phyloP scores from a whole-genome alignment of 1,284 basidiomycete species.

The Melampsora larici-populina region DNA sequence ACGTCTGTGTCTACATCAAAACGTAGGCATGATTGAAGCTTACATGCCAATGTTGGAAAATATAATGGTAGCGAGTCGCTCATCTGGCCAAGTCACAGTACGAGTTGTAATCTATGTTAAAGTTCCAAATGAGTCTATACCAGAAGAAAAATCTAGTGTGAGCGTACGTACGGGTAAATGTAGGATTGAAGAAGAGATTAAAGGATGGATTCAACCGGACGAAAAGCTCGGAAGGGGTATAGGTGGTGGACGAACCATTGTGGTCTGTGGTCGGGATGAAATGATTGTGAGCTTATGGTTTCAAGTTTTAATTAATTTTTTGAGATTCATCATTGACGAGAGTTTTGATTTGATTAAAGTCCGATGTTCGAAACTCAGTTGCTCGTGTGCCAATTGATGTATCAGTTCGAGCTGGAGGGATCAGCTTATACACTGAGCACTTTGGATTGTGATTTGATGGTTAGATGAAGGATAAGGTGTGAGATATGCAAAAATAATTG shows the following conservation, averaged over 20 bases:
- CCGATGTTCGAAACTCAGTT: neutral
- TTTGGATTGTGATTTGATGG: neutral
- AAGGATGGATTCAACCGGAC: neutral
- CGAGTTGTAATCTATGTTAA: neutral
- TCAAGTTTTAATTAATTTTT: neutral
- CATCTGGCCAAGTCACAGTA: neutral
- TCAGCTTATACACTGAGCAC: neutral
- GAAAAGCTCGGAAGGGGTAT: neutral
- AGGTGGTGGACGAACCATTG: neutral
- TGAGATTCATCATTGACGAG: neutral
- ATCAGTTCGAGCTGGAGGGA: neutral
- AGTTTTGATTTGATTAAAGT: neutral
- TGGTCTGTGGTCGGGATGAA: conserved; percentile 7
- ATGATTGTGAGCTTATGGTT: conserved; percentile 6
- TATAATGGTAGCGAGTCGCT: neutral
- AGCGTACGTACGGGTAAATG: neutral
- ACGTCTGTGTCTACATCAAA: neutral
- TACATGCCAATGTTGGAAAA: neutral
- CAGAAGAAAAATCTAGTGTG: neutral
- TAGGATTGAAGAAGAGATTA: neutral
- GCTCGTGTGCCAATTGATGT: neutral
- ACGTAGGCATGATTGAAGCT: neutral
- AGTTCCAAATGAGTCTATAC: neutral
- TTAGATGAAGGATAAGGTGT: no score
- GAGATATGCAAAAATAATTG: no score